A percentile compares a stretch with the other conserved stretches of the same genome.
These are phyloP conservation scores for Erodium texanum DNA, from an alignment of 441 rosid genomes.

Conservation along the genomic window DNA sequence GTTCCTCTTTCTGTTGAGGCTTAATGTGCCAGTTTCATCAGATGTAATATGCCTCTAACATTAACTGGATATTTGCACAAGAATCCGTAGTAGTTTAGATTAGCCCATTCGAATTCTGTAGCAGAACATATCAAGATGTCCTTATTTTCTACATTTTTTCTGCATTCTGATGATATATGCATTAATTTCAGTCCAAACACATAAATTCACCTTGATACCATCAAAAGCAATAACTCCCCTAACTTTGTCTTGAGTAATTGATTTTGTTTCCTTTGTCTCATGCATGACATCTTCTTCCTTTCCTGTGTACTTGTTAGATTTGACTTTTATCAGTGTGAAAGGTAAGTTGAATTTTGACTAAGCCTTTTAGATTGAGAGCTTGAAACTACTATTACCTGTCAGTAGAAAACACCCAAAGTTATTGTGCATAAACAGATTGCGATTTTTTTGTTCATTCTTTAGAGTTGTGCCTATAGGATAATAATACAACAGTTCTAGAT, in stretches of 20 bases:
- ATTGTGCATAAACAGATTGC: neutral
- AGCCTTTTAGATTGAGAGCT: neutral
- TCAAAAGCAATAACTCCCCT: neutral
- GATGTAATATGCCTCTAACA: neutral
- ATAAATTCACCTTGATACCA: neutral
- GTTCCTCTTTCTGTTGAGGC: neutral
- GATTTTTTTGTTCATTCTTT: neutral
- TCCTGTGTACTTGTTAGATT: neutral
- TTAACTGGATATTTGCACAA: no score
- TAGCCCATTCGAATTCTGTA: neutral
- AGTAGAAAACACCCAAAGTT: neutral
- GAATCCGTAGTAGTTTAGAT: neutral
- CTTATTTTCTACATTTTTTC: no score
- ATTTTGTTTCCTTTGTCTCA: neutral
- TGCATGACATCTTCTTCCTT: neutral
- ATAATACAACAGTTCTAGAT: neutral
- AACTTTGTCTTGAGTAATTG: neutral
- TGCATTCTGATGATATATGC: neutral
- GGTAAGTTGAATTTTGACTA: neutral
- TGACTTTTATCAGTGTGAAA: neutral
- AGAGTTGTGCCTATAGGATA: neutral
- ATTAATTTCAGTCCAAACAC: neutral
- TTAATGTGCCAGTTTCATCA: neutral
- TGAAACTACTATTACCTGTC: neutral
- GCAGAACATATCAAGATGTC: neutral